Base-by-base conservation (phyloP, 1,284 basidiomycete species). In the Athelia psychrophila region DNA sequence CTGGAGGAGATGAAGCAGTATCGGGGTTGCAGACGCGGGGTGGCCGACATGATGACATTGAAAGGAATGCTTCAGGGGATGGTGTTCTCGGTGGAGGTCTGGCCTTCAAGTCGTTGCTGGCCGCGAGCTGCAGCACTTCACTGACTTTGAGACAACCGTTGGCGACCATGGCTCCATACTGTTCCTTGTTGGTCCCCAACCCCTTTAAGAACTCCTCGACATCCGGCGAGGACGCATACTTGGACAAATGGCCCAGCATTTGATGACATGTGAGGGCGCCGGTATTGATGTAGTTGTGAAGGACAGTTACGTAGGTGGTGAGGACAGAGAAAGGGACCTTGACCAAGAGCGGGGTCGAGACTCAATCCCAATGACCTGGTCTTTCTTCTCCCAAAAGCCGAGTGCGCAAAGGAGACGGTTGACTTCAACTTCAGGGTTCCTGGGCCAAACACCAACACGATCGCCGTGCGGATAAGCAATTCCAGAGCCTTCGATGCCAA, bases 291-390 rank as follows among this genome's bases (percentile, higher is more conserved):
- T 99, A 99, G 77, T 99, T 92, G 48, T 95, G 88, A 62, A 98
- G 87, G 58, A 98, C 91, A 51, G 95, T 91, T 60, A 82, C 84
- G 66, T 98, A 98, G 2, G 96, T 98, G 1, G 95, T 96, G 2
- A 97, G 96, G 23, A 92, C 88, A 20, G 97, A 97, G 88, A 99
- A 99, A 99, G n/a, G 96, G 95, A 56, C 98, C 95, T 74, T 99
- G 98, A 54, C 96, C 97, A 19, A 99, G 81, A 22, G 95, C 93
- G 32, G 97, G 96, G 68, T 99, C 97, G 54, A 99, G 95, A 97
- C 67, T 95, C 94, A 58, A 98, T 93, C 58, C 88, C 84, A 63
- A 99, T 93, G 47, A 94, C 84, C 27, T 81, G 79, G 64, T 94
- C 82, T 65, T 85, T 84, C 72, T 89, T 89, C 49, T 86, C 78